phyloP scores from a whole-genome alignment of 768 basidiomycete genomes.

The Tricholoma flavovirens region DNA sequence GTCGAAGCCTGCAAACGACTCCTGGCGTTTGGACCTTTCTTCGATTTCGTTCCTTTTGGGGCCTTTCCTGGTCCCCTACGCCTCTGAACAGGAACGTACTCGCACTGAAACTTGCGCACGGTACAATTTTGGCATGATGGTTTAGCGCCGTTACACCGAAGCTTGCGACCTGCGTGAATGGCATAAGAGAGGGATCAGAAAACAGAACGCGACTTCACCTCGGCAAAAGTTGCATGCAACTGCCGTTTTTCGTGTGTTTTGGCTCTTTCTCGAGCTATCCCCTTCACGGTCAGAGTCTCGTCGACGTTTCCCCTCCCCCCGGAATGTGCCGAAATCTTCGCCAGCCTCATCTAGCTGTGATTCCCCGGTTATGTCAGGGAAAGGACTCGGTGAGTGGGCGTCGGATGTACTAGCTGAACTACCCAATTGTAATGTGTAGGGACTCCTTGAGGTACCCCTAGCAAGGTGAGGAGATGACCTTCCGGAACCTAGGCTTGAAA shows the following conservation, averaged over 20 bases:
- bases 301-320: conserved; percentile 26
- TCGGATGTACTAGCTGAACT: conserved; percentile 10
- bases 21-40: conserved; percentile 26
- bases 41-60: conserved; percentile 50
- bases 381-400: conserved; percentile 15
- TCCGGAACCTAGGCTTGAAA: conserved; percentile 3
- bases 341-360: conserved; percentile 18
- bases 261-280: conserved; percentile 21
- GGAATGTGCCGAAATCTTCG: conserved; percentile 16
- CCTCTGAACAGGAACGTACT: conserved; percentile 44
- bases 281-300: conserved; percentile 23
- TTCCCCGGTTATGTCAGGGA: conserved; percentile 17
- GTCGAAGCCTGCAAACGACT: conserved; percentile 15
- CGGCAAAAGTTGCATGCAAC: conserved; percentile 79
- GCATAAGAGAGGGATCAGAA: neutral
- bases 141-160: conserved; percentile 63
- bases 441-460: conserved; percentile 1
- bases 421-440: conserved; percentile 6
- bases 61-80: conserved; percentile 76
- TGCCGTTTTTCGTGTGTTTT: conserved; percentile 40
- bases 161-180: conserved; percentile 53
- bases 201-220: conserved; percentile 33
- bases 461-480: conserved; percentile 4
- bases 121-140: conserved; percentile 63
- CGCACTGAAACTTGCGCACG: conserved; percentile 45